phyloP scores from a whole-genome alignment of 2,329 filamentous ascomycete genomes.

The Colletotrichum sp. region DNA sequence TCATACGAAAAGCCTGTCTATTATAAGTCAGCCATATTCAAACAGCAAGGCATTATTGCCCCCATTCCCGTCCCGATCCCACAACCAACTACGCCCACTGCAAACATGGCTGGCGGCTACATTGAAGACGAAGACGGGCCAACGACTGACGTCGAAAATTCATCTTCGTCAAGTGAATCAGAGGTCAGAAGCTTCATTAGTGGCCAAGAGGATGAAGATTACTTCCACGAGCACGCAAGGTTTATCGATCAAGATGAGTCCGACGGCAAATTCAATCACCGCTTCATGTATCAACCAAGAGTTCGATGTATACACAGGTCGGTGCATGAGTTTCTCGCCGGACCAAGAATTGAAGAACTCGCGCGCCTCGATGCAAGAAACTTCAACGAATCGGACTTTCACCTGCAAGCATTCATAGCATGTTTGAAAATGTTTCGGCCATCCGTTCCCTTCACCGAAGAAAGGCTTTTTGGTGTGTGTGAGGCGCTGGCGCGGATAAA shows the following conservation, averaged over 20 bases:
- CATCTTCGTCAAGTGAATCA: too few relatives aligned
- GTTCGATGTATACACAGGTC: not conserved
- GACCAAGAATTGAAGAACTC: not conserved
- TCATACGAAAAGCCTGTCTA: too few relatives aligned
- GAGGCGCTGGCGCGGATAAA: too few relatives aligned
- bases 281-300: not conserved
- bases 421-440: not conserved
- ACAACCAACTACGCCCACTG: too few relatives aligned
- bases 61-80: too few relatives aligned
- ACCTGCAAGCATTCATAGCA: not conserved
- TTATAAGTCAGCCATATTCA: too few relatives aligned
- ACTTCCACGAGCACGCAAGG: not conserved
- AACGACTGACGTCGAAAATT: too few relatives aligned
- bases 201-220: not conserved
- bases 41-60: too few relatives aligned
- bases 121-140: too few relatives aligned
- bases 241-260: not conserved
- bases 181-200: too few relatives aligned
- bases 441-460: not conserved
- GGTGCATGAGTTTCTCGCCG: not conserved
- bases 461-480: not conserved
- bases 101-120: too few relatives aligned
- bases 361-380: fast-evolving
- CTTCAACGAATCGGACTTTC: not conserved
- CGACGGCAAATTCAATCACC: not conserved